phyloP scores from a whole-genome alignment of 148 eudicot genomes.

The Diospyros lotus region DNA sequence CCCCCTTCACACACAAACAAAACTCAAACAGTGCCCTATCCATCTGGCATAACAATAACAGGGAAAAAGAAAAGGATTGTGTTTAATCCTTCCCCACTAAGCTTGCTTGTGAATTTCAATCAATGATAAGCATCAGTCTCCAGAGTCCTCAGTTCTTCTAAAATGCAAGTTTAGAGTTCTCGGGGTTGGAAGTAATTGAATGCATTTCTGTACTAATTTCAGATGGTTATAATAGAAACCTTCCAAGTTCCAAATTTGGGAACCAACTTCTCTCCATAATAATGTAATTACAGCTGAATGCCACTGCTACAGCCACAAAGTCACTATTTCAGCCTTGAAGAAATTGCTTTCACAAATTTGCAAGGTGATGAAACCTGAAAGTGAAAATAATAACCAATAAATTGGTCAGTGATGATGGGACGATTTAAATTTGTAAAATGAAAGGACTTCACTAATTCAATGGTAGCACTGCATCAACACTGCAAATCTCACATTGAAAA shows the following conservation, averaged over 20 bases:
- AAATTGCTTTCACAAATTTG: constrained; percentile 1
- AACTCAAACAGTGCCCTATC: too few species aligned
- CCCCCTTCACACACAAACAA: too few species aligned
- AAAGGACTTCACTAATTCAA: background rate
- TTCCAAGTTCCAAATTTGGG: constrained; percentile 4
- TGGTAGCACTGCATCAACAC: background rate
- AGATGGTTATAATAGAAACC: too few species aligned
- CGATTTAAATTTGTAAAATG: background rate
- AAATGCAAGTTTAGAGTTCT: too few species aligned
- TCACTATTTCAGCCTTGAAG: background rate
- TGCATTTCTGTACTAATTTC: too few species aligned
- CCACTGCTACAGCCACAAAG: background rate
- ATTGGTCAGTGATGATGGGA: background rate
- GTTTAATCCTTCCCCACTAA: too few species aligned
- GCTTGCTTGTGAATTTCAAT: too few species aligned
- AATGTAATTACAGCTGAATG: background rate
- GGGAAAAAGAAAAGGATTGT: too few species aligned
- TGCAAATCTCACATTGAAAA: background rate
- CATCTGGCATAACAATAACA: too few species aligned
- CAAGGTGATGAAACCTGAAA: background rate
- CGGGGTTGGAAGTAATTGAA: too few species aligned
- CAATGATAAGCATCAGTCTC: too few species aligned
- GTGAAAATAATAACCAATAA: background rate
- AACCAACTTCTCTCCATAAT: background rate
- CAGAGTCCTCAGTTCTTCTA: too few species aligned